Evolutionary conservation across 2,329 filamentous ascomycete species (phyloP).

Genomic region (Corinectria fuckeliana): DNA sequence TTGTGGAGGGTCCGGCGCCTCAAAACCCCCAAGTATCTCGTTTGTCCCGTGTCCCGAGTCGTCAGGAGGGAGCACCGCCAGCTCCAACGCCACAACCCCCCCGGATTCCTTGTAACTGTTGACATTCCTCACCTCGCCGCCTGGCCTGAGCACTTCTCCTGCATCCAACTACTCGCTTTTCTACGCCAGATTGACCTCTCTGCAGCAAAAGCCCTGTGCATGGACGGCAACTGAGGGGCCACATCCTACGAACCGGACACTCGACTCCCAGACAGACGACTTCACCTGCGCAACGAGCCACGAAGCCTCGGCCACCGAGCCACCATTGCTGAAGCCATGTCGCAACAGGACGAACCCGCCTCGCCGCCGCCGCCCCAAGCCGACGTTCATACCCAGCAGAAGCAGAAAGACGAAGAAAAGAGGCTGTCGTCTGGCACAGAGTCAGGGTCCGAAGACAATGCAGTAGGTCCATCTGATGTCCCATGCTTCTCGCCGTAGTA

Average conservation of each 20-base stretch:
- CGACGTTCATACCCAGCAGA: conserved; percentile 10
- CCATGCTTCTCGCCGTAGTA: conserved; percentile 16
- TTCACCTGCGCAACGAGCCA: conserved; percentile 7
- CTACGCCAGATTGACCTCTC: conserved; percentile 21
- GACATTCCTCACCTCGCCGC: conserved; percentile 34
- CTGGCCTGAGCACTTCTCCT: conserved; percentile 25
- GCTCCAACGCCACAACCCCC: conserved; percentile 32
- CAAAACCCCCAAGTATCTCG: conserved; percentile 13
- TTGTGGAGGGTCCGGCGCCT: conserved; percentile 16
- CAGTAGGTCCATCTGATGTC: conserved; percentile 35
- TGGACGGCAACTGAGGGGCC: conserved; percentile 34
- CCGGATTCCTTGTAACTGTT: conserved; percentile 33
- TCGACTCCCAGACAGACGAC: conserved; percentile 19
- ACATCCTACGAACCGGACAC: conserved; percentile 22
- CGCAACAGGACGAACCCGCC: conserved; percentile 42
- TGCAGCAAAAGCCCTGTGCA: conserved; percentile 23
- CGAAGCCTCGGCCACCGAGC: conserved; percentile 8
- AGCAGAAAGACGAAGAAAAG: conserved; percentile 32
- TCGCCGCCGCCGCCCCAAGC: conserved; percentile 32
- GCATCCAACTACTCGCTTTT: conserved; percentile 21
- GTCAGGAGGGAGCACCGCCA: conserved; percentile 27
- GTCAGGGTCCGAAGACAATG: conserved; percentile 37
- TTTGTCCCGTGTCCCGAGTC: conserved; percentile 15
- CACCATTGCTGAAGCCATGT: conserved; percentile 39
- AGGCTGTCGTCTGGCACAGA: conserved; percentile 42